These are phyloP conservation scores for Peniophora sp. DNA, from an alignment of 1,284 basidiomycete species.

Conservation along the genomic window DNA sequence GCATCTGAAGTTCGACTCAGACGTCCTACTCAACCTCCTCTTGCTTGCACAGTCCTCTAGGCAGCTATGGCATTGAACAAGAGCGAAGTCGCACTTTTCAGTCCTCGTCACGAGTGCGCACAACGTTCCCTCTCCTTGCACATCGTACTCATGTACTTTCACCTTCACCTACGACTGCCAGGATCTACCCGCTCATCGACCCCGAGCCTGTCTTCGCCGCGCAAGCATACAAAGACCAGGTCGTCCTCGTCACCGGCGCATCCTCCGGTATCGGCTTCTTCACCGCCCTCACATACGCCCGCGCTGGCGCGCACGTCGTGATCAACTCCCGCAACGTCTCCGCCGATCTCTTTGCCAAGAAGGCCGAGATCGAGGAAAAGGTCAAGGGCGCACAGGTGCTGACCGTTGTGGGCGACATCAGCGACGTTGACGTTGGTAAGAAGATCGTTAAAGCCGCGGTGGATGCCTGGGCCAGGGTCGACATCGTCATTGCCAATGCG, in stretches of 20 bases:
- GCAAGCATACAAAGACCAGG: neutral
- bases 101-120: too few relatives aligned
- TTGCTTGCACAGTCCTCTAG: too few relatives aligned
- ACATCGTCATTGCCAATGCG: neutral
- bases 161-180: neutral
- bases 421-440: neutral
- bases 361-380: neutral
- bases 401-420: neutral
- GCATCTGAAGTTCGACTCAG: too few relatives aligned
- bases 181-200: neutral
- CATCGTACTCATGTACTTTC: too few relatives aligned
- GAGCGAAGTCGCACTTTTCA: too few relatives aligned
- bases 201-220: neutral
- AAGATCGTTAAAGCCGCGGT: neutral
- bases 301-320: neutral
- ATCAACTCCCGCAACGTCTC: neutral
- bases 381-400: neutral
- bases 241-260: neutral
- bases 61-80: too few relatives aligned
- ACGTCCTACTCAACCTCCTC: too few relatives aligned
- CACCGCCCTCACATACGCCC: neutral
- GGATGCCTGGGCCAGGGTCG: neutral
- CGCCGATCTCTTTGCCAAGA: neutral
- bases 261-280: neutral
- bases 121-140: too few relatives aligned